These are phyloP conservation scores for Hagleromyces aurorensis DNA, from an alignment of 805 yeast genomes.

Conservation along the genomic window DNA sequence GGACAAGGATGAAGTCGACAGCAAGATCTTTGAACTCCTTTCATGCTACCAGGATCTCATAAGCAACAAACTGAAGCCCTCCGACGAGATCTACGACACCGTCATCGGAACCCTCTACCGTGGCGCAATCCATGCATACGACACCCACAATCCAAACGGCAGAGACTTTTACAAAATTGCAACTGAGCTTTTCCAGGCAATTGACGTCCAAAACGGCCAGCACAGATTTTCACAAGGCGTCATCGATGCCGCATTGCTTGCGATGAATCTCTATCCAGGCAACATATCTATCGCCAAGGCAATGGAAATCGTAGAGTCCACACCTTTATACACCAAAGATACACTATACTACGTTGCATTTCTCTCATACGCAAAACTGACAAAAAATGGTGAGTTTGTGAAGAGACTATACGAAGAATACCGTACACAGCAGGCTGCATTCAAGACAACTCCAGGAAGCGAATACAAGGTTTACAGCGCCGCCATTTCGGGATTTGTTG, in stretches of 20 bases:
- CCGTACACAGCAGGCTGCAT: conserved; percentile 16
- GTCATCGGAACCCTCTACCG: conserved; percentile 43
- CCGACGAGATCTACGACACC: conserved; percentile 43
- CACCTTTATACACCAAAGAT: conserved; percentile 23
- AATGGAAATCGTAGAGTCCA: conserved; percentile 23
- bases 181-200: conserved; percentile 38
- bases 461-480: conserved; percentile 45
- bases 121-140: conserved; percentile 39
- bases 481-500: conserved; percentile 45
- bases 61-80: conserved; percentile 47
- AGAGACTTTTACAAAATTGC: conserved; percentile 43
- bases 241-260: conserved; percentile 38
- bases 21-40: conserved; percentile 51
- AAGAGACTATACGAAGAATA: conserved; percentile 35
- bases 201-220: conserved; percentile 34
- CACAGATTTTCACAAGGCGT: conserved; percentile 38
- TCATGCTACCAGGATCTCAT: conserved; percentile 64
- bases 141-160: conserved; percentile 34
- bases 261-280: conserved; percentile 37
- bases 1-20: conserved; percentile 47
- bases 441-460: conserved; percentile 21
- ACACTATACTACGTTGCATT: conserved; percentile 34
- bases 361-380: conserved; percentile 34
- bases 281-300: conserved; percentile 30
- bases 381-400: conserved; percentile 34